phyloP scores from a whole-genome alignment of 441 rosid species.

The Adansonia madagascariensis region DNA sequence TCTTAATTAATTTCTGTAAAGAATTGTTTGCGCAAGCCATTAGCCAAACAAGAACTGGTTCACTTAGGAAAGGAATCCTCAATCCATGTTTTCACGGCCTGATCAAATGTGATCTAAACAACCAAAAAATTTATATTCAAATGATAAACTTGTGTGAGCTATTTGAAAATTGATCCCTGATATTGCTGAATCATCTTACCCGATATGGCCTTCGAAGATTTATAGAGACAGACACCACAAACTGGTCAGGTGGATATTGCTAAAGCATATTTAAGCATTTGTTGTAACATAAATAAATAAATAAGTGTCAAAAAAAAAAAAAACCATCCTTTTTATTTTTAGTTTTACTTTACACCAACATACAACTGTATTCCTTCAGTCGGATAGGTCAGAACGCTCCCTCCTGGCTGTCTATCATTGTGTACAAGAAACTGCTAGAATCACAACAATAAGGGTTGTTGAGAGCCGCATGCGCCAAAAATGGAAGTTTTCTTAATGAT shows the following conservation, averaged over 20 bases:
- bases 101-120: no score
- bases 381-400: conserved; percentile 66
- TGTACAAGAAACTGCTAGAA: conserved; percentile 61
- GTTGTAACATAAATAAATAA: background rate
- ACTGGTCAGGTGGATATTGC: background rate
- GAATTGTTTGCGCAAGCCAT: no score
- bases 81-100: no score
- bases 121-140: no score
- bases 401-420: conserved; percentile 70
- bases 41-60: background rate
- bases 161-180: background rate
- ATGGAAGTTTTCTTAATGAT: conserved; percentile 86
- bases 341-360: background rate
- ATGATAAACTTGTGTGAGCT: no score
- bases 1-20: no score
- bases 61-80: no score
- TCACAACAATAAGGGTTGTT: conserved; percentile 59
- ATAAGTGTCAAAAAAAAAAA: no score
- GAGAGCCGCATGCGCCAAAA: conserved; percentile 82
- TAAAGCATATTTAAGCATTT: background rate
- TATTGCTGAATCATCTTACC: background rate
- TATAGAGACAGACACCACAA: background rate
- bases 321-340: no score
- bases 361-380: conserved; percentile 35
- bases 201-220: background rate